Evolutionary conservation across 1,139 yeast genomes (phyloP).

Genomic region (Candida sp.): DNA sequence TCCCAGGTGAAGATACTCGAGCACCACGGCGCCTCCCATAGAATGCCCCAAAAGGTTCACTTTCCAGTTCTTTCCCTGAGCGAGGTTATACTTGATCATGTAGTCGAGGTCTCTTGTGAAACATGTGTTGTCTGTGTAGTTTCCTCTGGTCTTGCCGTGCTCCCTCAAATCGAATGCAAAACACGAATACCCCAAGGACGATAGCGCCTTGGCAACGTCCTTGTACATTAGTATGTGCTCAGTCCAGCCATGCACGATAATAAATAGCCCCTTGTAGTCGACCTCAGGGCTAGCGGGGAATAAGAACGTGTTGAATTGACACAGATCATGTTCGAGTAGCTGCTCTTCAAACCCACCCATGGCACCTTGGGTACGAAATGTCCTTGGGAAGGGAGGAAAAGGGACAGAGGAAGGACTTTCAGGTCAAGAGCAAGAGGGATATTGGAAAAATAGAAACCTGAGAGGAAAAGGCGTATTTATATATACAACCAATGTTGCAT

Average conservation of each 20-base stretch:
- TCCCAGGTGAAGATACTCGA: conserved; percentile 22
- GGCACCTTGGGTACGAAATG: background rate
- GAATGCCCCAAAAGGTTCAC: conserved; percentile 23
- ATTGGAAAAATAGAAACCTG: background rate
- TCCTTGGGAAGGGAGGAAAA: background rate
- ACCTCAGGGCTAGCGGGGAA: conserved; percentile 10
- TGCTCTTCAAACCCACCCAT: background rate
- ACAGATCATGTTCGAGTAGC: conserved; percentile 13
- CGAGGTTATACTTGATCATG: conserved; percentile 19
- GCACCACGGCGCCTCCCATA: conserved; percentile 26
- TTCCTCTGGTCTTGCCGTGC: conserved; percentile 23
- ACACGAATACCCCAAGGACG: conserved; percentile 22
- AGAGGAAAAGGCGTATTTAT: background rate
- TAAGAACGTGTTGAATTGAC: conserved; percentile 19
- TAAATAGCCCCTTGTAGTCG: conserved; percentile 16
- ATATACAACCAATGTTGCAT: background rate
- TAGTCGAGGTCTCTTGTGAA: conserved; percentile 21
- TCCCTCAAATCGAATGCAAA: conserved; percentile 26
- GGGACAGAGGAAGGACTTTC: too few species aligned
- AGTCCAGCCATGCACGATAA: conserved; percentile 28
- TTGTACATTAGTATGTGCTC: conserved; percentile 24
- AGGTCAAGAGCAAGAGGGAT: background rate
- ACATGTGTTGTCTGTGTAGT: conserved; percentile 8
- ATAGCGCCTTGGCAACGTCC: conserved; percentile 20
- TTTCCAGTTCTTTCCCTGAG: background rate